phyloP scores from a whole-genome alignment of 176 grass and related monocot species.

The Bonia amplexicaulis region DNA sequence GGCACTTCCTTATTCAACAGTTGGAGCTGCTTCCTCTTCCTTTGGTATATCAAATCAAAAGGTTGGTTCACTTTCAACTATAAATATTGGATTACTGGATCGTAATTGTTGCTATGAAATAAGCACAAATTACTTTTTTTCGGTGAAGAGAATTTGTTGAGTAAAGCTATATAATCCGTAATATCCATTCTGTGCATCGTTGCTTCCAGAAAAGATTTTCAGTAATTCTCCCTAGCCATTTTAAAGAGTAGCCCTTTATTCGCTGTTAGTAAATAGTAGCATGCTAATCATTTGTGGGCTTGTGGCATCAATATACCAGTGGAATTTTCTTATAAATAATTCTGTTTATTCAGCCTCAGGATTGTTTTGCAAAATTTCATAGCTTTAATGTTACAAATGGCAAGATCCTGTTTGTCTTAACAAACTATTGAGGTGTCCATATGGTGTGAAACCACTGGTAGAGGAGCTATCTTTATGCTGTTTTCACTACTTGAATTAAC shows the following conservation, averaged over 20 bases:
- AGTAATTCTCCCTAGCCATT: not conserved
- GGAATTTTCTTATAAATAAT: not conserved
- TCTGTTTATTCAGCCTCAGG: not conserved
- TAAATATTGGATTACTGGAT: slow-evolving; percentile 3
- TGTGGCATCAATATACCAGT: not conserved
- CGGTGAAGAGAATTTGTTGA: not conserved
- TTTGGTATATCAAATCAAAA: slow-evolving; percentile 66
- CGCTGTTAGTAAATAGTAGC: not conserved
- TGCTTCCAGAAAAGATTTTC: not conserved
- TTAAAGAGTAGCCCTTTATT: not conserved
- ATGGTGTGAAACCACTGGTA: not conserved
- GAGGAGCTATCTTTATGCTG: not conserved
- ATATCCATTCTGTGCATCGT: not conserved
- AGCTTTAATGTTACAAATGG: not conserved
- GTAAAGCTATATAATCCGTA: not conserved
- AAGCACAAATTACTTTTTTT: not conserved
- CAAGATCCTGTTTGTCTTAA: not conserved
- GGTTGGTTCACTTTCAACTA: slow-evolving; percentile 39
- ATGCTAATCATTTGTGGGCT: not conserved
- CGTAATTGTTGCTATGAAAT: slow-evolving; percentile 1
- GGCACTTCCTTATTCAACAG: slow-evolving; percentile 70
- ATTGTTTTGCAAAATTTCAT: not conserved
- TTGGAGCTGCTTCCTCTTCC: slow-evolving; percentile 64
- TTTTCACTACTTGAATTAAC: slow-evolving; percentile 15
- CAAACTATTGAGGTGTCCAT: not conserved